Conservation (phyloP, 148 eudicot genomes). For the Cornus kousa region DNA sequence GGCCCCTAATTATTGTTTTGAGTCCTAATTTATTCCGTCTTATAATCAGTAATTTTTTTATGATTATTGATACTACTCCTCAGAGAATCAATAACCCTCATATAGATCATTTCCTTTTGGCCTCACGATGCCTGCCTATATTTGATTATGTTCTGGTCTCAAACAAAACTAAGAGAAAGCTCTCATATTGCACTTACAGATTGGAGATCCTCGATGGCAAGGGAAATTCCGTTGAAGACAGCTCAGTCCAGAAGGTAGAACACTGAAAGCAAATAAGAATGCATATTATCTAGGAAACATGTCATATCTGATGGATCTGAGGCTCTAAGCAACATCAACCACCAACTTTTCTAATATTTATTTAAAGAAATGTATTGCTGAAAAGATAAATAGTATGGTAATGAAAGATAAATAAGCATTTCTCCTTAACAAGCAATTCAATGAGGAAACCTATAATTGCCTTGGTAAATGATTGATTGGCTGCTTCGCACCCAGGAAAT, state of each 20-base stretch:
- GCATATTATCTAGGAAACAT: background rate
- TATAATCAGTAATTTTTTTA: too few species aligned
- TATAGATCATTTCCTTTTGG: background rate
- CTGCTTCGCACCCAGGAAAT: too few species aligned
- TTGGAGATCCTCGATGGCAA: slow-evolving; percentile 36
- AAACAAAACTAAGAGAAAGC: background rate
- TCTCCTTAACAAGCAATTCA: background rate
- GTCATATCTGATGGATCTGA: background rate
- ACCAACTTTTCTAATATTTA: too few species aligned
- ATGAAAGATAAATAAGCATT: background rate
- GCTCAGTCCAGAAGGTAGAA: slow-evolving; percentile 35
- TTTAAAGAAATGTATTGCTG: background rate
- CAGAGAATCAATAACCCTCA: too few species aligned
- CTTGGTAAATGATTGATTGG: too few species aligned
- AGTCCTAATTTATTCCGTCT: too few species aligned
- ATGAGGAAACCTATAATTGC: too few species aligned
- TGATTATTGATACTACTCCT: too few species aligned
- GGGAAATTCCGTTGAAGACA: slow-evolving; percentile 47
- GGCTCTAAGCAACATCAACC: background rate
- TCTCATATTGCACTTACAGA: slow-evolving; percentile 29
- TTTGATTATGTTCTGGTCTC: too few species aligned
- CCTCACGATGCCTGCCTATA: background rate
- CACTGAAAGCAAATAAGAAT: slow-evolving; percentile 20
- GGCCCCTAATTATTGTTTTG: too few species aligned
- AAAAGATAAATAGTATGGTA: background rate